A percentile compares a stretch with the other conserved stretches of the same genome.
Conservation (phyloP, 441 rosid species). For the Adansonia gregorii region DNA sequence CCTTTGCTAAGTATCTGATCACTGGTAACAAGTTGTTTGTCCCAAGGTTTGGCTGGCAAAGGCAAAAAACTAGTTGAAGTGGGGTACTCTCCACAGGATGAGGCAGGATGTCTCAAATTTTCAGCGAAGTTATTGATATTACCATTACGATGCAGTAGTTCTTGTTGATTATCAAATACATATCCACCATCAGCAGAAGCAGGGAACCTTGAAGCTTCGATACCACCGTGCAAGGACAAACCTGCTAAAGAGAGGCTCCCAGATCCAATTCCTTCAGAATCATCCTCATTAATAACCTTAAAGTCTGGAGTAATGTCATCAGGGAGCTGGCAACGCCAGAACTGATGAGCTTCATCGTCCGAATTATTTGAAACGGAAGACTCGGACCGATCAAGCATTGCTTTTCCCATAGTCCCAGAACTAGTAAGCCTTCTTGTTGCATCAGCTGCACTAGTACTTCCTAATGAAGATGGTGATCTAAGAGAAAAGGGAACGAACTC, state of each 20-base stretch:
- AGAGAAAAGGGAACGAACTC: conserved; percentile 87
- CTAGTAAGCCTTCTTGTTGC: conserved; percentile 52
- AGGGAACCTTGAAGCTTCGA: conserved; percentile 54
- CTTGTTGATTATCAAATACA: conserved; percentile 50
- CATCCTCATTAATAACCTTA: conserved; percentile 76
- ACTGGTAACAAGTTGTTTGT: conserved; percentile 61
- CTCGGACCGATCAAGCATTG: conserved; percentile 68
- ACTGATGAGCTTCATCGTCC: conserved; percentile 91
- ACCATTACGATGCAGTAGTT: conserved; percentile 50
- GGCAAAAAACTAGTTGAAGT: conserved; percentile 48
- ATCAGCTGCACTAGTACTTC: conserved; percentile 53
- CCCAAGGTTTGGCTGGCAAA: conserved; percentile 72
- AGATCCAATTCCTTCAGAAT: conserved; percentile 53
- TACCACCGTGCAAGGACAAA: conserved; percentile 66
- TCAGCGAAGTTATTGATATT: conserved; percentile 60
- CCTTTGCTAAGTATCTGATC: conserved; percentile 64
- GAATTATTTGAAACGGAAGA: conserved; percentile 79
- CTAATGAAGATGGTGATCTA: conserved; percentile 64
- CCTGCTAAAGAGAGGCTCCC: conserved; percentile 68
- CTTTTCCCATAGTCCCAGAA: conserved; percentile 63
- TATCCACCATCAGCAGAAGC: conserved; percentile 58
- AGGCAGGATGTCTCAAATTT: conserved; percentile 53
- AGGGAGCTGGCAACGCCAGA: conserved; percentile 91
- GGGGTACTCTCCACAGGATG: conserved; percentile 67
- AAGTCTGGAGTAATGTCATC: conserved; percentile 96